Conservation (phyloP, 495 filamentous ascomycete species). For the Hyaloscypha variabilis region DNA sequence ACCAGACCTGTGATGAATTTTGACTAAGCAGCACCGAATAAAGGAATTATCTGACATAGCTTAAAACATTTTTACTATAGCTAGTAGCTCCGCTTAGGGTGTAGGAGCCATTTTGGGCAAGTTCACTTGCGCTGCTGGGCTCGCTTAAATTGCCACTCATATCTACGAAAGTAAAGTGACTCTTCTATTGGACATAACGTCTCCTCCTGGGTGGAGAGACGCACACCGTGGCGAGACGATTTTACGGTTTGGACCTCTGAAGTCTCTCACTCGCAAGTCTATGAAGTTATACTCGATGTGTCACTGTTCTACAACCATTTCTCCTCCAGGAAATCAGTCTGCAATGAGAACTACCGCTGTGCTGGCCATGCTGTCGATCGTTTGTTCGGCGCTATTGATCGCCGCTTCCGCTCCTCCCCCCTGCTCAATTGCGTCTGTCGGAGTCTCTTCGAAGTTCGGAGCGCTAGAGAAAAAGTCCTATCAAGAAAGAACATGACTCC, state of each 20-base stretch:
- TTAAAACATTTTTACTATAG: too few species aligned
- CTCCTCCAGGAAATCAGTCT: conserved; percentile 17
- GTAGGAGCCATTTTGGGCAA: too few species aligned
- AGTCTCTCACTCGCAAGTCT: conserved; percentile 32
- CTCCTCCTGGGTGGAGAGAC: background rate
- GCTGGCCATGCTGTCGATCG: background rate
- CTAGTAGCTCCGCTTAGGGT: too few species aligned
- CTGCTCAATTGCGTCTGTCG: conserved; percentile 30
- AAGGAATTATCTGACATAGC: too few species aligned
- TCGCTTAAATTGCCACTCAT: conserved; percentile 2
- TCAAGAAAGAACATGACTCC: background rate
- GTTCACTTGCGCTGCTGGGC: conserved; percentile 1
- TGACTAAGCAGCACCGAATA: too few species aligned
- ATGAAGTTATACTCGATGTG: conserved; percentile 32
- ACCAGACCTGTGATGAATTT: too few species aligned
- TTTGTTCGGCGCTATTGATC: conserved; percentile 11
- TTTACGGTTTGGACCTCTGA: conserved; percentile 27
- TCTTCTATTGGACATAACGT: too few species aligned
- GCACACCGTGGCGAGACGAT: conserved; percentile 11
- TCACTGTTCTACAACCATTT: conserved; percentile 33
- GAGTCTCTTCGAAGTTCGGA: conserved; percentile 32
- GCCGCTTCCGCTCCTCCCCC: conserved; percentile 3
- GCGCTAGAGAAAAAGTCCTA: background rate
- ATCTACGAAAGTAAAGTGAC: background rate
- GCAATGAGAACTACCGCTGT: conserved; percentile 16